Percentiles rank a stretch among this genome's conserved stretches.
These are phyloP conservation scores for Ustilago lituana DNA, from an alignment of 1,284 basidiomycete species.

Conservation along the genomic window DNA sequence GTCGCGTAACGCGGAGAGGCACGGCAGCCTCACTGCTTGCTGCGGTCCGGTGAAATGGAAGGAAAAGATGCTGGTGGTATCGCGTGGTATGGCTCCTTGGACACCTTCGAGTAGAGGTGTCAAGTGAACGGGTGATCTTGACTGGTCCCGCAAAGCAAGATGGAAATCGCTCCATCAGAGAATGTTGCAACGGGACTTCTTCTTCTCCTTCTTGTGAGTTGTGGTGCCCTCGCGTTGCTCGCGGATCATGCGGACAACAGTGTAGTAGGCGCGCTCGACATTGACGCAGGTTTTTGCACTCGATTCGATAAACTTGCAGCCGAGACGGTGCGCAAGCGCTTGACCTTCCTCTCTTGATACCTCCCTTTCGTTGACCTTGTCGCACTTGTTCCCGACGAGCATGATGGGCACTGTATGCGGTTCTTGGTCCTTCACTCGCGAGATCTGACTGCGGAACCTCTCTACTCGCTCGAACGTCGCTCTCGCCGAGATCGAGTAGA, in stretches of 20 bases:
- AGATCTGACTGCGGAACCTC: conserved; percentile 67
- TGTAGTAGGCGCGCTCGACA: conserved; percentile 68
- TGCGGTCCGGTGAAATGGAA: not conserved
- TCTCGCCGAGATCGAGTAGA: conserved; percentile 68
- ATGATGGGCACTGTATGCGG: conserved; percentile 75
- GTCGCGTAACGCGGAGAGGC: not conserved
- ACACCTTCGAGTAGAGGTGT: too few species aligned
- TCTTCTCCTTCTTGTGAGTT: conserved; percentile 59
- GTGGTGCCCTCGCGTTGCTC: conserved; percentile 58
- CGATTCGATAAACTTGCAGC: conserved; percentile 68
- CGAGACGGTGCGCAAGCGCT: conserved; percentile 64
- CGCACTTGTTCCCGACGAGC: conserved; percentile 86
- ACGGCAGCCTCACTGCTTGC: conserved; percentile 1
- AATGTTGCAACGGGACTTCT: conserved; percentile 63
- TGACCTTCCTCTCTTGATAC: conserved; percentile 70
- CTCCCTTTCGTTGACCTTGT: conserved; percentile 82
- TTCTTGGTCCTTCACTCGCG: conserved; percentile 66
- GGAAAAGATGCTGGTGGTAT: not conserved
- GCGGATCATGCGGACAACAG: conserved; percentile 63
- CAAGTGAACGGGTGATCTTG: not conserved
- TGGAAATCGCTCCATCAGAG: conserved; percentile 46
- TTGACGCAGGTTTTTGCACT: conserved; percentile 68
- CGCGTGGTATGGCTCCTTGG: not conserved
- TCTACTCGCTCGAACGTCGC: conserved; percentile 68
- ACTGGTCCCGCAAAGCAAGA: not conserved